phyloP scores from a whole-genome alignment of 2,329 filamentous ascomycete species.

The Aspergillus niger region DNA sequence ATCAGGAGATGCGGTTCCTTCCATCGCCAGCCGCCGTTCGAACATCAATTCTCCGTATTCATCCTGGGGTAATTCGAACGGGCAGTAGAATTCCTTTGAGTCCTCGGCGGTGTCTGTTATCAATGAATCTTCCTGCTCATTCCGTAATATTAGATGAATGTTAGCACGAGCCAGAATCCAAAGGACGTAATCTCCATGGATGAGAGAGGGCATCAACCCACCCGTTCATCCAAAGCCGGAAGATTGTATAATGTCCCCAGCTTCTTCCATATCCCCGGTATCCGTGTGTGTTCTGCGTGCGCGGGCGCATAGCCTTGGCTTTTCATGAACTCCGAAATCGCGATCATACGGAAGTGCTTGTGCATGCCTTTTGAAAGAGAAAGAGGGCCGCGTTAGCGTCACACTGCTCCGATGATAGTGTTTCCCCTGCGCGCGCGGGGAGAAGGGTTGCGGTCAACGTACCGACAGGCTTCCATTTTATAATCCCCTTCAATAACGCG shows the following conservation, averaged over 20 bases:
- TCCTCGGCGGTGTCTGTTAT: conserved; percentile 61
- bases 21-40: conserved; percentile 46
- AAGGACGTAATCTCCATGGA: neutral
- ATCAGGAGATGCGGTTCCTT: conserved; percentile 46
- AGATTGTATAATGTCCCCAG: conserved; percentile 82
- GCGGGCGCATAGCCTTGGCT: conserved; percentile 74
- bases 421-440: neutral
- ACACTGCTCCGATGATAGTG: neutral
- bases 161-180: neutral
- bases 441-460: conserved; percentile 24
- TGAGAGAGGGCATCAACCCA: conserved; percentile 46
- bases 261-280: conserved; percentile 90
- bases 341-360: conserved; percentile 90
- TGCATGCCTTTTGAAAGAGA: conserved; percentile 65
- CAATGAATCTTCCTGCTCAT: conserved; percentile 54
- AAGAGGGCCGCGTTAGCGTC: conserved; percentile 5
- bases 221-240: conserved; percentile 80
- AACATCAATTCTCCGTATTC: conserved; percentile 54
- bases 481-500: conserved; percentile 87
- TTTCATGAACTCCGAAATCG: conserved; percentile 76
- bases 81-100: conserved; percentile 60
- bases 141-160: conserved; percentile 20
- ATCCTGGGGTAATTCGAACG: conserved; percentile 64
- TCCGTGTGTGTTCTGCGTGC: conserved; percentile 74
- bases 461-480: conserved; percentile 96